Conservation (phyloP, 1,284 basidiomycete genomes). For the Paramarasmius palmivorus region DNA sequence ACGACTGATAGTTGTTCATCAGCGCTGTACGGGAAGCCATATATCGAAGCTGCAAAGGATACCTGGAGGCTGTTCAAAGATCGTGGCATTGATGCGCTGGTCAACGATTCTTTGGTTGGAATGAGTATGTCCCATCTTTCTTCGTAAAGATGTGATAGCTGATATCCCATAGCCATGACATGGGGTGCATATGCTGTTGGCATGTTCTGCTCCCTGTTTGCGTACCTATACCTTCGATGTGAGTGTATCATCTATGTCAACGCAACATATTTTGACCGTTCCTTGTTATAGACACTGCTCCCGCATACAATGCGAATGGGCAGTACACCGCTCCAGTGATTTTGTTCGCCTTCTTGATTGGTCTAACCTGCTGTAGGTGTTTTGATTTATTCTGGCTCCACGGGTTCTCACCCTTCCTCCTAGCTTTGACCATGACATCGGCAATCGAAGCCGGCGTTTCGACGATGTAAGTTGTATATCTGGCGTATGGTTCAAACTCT, state of each 20-base stretch:
- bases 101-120: slow-evolving; percentile 85
- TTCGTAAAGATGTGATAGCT: slow-evolving; percentile 2
- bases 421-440: slow-evolving; percentile 67
- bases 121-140: slow-evolving; percentile 54
- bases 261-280: neutral
- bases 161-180: slow-evolving; percentile 47
- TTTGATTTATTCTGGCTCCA: slow-evolving; percentile 2
- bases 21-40: slow-evolving; percentile 88
- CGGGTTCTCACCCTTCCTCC: slow-evolving; percentile 12
- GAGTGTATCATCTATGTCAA: slow-evolving; percentile 27
- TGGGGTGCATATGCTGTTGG: slow-evolving; percentile 84
- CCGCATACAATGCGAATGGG: slow-evolving; percentile 70
- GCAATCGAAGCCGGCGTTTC: slow-evolving; percentile 82
- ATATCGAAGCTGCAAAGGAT: slow-evolving; percentile 85
- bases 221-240: slow-evolving; percentile 81
- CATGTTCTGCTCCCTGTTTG: slow-evolving; percentile 75
- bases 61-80: slow-evolving; percentile 88
- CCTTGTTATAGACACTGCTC: slow-evolving; percentile 55
- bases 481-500: neutral
- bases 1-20: slow-evolving; percentile 4
- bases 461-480: slow-evolving; percentile 58
- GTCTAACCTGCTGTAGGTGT: slow-evolving; percentile 66
- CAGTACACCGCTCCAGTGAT: slow-evolving; percentile 79
- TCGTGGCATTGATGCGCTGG: slow-evolving; percentile 80
- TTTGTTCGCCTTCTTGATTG: slow-evolving; percentile 82